Evolutionary conservation across 2,329 filamentous ascomycete species (phyloP), one percentile per base, ranked within the genome.

Genomic region (Dichotomopilus funicola): DNA sequence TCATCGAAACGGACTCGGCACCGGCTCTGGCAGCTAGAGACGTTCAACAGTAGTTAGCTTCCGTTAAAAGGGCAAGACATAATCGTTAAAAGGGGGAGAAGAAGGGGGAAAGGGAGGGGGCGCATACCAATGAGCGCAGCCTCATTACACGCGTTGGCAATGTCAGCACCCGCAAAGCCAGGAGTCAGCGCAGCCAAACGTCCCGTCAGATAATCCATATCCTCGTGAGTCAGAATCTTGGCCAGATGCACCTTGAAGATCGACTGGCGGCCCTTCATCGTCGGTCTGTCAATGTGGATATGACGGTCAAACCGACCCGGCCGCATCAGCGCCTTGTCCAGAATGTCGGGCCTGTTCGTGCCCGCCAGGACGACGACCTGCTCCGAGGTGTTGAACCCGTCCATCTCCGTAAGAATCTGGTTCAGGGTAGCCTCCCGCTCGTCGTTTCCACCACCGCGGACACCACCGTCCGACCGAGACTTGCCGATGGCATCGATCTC

Each of bases 371-470:
- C 94, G 52, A 99, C 92, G 43, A 99, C 89, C 74, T 97, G 92
- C 67, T 97, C 92, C 2, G 87, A 83, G 6, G 92, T 97, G 73
- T 96, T 96, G 83, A 97, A 97, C 56, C 92, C 94, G 70, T 99
- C 94, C 94, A 99, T 99, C 72, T 99, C 94, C 0, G 94, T 99
- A 53, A 99, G 78, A 59, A 99, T 97, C 74, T 99, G 94, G 73
- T 99, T 99, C 34, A 99, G 84, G 0, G 94, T 99, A 48, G 89
- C 89, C 74, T 99, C 94, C 59, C 94, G 87, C 75, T 99, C 94
- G 68, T 99, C 94, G 67, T 97, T 97, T 59, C 94, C 94, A 61
- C 92, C 91, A 59, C 94, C 92, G 61, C 92, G 90, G 63, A 89
- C 89, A 10, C 75, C 66, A 61, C 86, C 87, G 38, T 96, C 95